Evolutionary conservation across 2,329 filamentous ascomycete species (phyloP).

Genomic region (Colletotrichum sp.): DNA sequence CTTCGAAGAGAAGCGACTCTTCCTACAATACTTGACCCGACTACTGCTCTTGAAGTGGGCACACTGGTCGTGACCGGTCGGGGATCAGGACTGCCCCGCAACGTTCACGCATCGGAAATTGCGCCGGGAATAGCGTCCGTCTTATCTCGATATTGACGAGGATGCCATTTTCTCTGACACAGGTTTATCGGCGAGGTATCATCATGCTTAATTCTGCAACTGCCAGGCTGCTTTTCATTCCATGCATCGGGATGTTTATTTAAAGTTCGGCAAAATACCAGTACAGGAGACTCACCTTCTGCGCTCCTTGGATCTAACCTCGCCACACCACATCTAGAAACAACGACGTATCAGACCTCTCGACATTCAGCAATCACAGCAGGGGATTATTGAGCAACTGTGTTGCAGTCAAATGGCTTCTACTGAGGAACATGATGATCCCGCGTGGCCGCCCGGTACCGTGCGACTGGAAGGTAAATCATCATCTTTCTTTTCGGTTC

Average conservation of each 20-base stretch:
- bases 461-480: not conserved
- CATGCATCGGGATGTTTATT: not conserved
- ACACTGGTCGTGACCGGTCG: not conserved
- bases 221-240: not conserved
- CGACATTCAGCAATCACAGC: not conserved
- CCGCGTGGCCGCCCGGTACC: not conserved
- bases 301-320: not conserved
- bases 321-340: not conserved
- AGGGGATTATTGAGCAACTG: not conserved
- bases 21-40: not conserved
- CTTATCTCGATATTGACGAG: not conserved
- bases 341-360: fast-evolving
- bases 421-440: not conserved
- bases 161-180: not conserved
- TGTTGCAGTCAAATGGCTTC: not conserved
- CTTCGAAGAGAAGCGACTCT: not conserved
- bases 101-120: not conserved
- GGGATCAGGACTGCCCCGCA: not conserved
- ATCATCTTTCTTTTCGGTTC: not conserved
- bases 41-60: not conserved
- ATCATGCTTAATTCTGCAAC: not conserved
- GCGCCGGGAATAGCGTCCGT: not conserved
- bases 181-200: not conserved
- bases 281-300: not conserved
- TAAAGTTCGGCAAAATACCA: fast-evolving